These are phyloP conservation scores for Rhizophora mangle DNA, from an alignment of 345 rosid genomes.

Conservation along the genomic window DNA sequence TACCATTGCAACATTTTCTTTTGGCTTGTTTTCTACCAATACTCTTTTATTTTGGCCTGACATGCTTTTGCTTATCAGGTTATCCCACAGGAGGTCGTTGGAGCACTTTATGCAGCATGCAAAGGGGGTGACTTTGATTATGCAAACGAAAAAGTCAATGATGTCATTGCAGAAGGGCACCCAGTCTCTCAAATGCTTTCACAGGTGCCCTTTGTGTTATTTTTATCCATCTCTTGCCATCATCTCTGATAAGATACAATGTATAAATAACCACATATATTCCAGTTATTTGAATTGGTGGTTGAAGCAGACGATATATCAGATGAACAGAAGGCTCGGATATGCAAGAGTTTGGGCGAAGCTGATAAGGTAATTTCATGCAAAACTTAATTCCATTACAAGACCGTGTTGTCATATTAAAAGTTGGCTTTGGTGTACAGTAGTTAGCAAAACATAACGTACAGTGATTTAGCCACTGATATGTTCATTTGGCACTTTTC, in stretches of 20 bases:
- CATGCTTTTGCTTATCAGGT: conserved; percentile 40
- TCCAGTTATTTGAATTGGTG: conserved; percentile 67
- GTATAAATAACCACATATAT: conserved; percentile 15
- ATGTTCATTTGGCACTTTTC: too few species aligned
- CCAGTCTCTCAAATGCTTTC: conserved; percentile 84
- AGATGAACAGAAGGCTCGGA: conserved; percentile 89
- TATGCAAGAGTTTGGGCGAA: conserved; percentile 68
- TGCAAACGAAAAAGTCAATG: conserved; percentile 81
- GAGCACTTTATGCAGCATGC: conserved; percentile 61
- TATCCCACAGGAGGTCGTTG: conserved; percentile 64
- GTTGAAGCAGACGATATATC: conserved; percentile 65
- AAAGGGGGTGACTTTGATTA: conserved; percentile 81
- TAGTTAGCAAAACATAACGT: too few species aligned
- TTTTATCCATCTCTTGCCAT: conserved; percentile 1
- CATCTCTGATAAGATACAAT: conserved; percentile 1
- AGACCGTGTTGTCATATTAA: too few species aligned
- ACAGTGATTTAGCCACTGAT: too few species aligned
- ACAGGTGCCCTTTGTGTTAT: conserved; percentile 45
- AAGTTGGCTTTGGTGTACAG: too few species aligned
- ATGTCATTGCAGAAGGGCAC: conserved; percentile 80
- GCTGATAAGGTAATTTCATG: conserved; percentile 69
- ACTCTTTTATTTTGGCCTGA: neutral
- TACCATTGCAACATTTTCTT: neutral
- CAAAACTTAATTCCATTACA: neutral
- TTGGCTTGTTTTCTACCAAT: neutral